A percentile compares a stretch with the other conserved stretches of the same genome.
These are phyloP conservation scores for Lippia alba DNA, from an alignment of 305 asterid species.

Conservation along the genomic window DNA sequence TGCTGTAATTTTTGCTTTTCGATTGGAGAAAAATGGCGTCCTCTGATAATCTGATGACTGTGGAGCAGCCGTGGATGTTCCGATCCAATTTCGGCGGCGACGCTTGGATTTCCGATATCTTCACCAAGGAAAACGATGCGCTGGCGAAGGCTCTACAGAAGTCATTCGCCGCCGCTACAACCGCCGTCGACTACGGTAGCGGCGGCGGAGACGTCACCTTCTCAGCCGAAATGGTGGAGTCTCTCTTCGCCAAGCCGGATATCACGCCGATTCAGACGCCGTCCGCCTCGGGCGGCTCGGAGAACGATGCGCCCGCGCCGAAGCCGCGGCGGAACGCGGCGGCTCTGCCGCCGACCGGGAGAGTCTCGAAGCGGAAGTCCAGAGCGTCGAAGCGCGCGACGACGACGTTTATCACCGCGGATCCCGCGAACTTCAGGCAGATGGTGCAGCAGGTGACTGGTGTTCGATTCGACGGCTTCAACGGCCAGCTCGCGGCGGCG, in stretches of 20 bases:
- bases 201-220: slow-evolving; percentile 37
- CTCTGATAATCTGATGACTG: slow-evolving; percentile 53
- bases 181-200: slow-evolving; percentile 7
- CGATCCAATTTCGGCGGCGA: slow-evolving; percentile 57
- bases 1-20: not conserved
- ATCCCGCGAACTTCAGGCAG: slow-evolving; percentile 85
- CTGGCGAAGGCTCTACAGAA: slow-evolving; percentile 60
- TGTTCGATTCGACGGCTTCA: slow-evolving; percentile 50
- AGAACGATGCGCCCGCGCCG: slow-evolving; percentile 48
- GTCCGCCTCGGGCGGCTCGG: slow-evolving; percentile 59
- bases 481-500: slow-evolving; percentile 39
- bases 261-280: slow-evolving; percentile 50
- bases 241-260: slow-evolving; percentile 41
- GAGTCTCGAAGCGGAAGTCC: slow-evolving; percentile 65
- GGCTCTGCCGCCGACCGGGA: slow-evolving; percentile 51
- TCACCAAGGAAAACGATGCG: slow-evolving; percentile 61
- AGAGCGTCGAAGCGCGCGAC: slow-evolving; percentile 76
- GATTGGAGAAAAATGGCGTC: slow-evolving; percentile 52
- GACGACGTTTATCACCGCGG: slow-evolving; percentile 85
- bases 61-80: slow-evolving; percentile 69
- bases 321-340: slow-evolving; percentile 42
- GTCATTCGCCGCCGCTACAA: slow-evolving; percentile 40
- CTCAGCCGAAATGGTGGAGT: slow-evolving; percentile 45
- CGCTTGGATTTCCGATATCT: slow-evolving; percentile 61
- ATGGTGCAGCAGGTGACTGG: slow-evolving; percentile 98